Conservation (phyloP, 2,329 filamentous ascomycete species). For the Venturiaceae sp. region DNA sequence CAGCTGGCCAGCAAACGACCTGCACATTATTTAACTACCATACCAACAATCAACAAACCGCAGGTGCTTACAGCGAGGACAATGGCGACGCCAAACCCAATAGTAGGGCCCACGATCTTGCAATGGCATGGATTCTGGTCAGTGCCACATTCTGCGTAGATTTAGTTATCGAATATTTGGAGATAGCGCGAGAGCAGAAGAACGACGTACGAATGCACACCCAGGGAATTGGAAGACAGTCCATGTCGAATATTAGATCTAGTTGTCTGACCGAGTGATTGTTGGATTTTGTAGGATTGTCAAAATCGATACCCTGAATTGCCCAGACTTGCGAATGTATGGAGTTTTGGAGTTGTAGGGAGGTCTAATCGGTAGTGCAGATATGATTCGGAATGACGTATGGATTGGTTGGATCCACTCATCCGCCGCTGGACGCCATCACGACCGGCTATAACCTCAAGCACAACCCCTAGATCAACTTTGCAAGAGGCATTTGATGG, state of each 20-base stretch:
- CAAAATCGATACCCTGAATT: neutral
- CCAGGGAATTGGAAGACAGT: neutral
- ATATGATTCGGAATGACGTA: neutral
- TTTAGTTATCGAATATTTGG: neutral
- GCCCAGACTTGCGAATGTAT: neutral
- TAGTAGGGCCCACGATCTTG: constrained; percentile 45
- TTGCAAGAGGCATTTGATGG: no score
- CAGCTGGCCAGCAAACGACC: constrained; percentile 46
- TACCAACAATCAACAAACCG: neutral
- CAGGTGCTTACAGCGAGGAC: constrained; percentile 36
- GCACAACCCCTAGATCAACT: no score
- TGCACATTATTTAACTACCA: constrained; percentile 15
- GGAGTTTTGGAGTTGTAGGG: neutral
- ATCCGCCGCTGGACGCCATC: neutral
- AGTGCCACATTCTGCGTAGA: constrained; percentile 19
- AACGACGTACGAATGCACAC: neutral
- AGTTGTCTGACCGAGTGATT: neutral
- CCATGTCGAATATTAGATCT: neutral
- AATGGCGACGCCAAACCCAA: constrained; percentile 40
- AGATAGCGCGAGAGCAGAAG: neutral
- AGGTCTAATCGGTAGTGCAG: neutral
- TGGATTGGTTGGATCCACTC: neutral
- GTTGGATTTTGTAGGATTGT: neutral
- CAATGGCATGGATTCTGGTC: constrained; percentile 49
- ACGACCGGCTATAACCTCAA: neutral